Conservation (phyloP, 345 rosid genomes). For the Raphanus sativus region DNA sequence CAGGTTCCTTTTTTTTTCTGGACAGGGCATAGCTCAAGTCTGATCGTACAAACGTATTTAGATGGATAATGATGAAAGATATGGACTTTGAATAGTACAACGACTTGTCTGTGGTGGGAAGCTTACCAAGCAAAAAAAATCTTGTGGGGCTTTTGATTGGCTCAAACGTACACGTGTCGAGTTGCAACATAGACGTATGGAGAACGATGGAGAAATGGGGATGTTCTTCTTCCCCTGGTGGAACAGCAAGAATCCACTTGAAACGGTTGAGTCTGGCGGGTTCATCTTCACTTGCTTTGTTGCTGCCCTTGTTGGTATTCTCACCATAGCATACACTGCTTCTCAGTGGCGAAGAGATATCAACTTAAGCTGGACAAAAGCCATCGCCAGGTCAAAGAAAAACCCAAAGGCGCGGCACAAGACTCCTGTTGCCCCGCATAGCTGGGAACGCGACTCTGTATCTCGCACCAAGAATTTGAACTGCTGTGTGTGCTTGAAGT, state of each 20-base stretch:
- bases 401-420: conserved; percentile 43
- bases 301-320: conserved; percentile 77
- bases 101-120: background rate
- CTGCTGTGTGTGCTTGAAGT: conserved; percentile 84
- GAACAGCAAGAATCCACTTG: conserved; percentile 40
- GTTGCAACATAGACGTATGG: conserved; percentile 46
- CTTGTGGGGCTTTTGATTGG: conserved; percentile 3
- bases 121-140: too few relatives aligned
- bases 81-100: conserved; percentile 5
- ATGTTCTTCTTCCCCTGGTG: conserved; percentile 37
- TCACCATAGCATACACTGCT: conserved; percentile 85
- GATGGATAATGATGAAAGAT: background rate
- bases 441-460: conserved; percentile 64
- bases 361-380: background rate
- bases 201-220: conserved; percentile 54
- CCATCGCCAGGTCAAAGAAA: background rate
- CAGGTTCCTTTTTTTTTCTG: background rate
- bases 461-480: conserved; percentile 82
- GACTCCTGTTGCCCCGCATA: conserved; percentile 66
- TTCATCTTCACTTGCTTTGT: conserved; percentile 63
- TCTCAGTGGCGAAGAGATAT: conserved; percentile 49
- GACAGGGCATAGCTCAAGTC: background rate
- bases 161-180: background rate
- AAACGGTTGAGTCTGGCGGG: conserved; percentile 10
- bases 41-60: background rate